These are phyloP conservation scores for Sphaerulina populicola DNA, from an alignment of 2,329 filamentous ascomycete genomes.

Conservation along the genomic window DNA sequence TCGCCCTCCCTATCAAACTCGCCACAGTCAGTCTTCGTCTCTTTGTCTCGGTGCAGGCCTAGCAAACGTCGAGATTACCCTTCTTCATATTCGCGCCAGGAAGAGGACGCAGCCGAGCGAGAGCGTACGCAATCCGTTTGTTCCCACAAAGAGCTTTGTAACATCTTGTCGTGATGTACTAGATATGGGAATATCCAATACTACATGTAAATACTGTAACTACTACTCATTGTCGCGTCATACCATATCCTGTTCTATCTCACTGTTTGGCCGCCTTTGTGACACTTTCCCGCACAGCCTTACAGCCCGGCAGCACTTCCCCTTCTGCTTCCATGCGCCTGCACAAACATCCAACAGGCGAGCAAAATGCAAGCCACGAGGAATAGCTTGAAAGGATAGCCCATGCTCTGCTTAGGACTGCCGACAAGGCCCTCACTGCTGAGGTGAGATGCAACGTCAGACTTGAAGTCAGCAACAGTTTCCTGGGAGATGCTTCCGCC, in stretches of 20 bases:
- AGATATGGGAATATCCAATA: no score
- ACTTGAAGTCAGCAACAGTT: slow-evolving; percentile 7
- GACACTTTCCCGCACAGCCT: background rate
- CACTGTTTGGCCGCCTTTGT: background rate
- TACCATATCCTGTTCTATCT: no score
- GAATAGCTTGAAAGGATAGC: slow-evolving; percentile 39
- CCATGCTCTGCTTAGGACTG: slow-evolving; percentile 32
- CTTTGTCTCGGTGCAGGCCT: no score
- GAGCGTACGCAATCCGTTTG: no score
- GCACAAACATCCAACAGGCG: slow-evolving; percentile 31
- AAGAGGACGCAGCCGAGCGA: no score
- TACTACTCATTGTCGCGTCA: no score
- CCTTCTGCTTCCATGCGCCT: slow-evolving; percentile 16
- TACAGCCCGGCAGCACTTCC: slow-evolving; percentile 3
- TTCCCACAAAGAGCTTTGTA: no score
- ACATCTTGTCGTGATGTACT: no score
- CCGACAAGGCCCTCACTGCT: slow-evolving; percentile 17
- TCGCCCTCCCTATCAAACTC: background rate
- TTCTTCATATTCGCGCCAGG: no score
- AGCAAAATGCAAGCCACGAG: slow-evolving; percentile 39
- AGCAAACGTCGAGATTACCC: no score
- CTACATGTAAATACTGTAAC: no score
- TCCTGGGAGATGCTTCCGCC: slow-evolving; percentile 11
- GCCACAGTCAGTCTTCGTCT: no score
- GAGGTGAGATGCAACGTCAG: slow-evolving; percentile 13